These are phyloP conservation scores for Hypseocharis bilobata DNA, from an alignment of 441 rosid species.

Conservation along the genomic window DNA sequence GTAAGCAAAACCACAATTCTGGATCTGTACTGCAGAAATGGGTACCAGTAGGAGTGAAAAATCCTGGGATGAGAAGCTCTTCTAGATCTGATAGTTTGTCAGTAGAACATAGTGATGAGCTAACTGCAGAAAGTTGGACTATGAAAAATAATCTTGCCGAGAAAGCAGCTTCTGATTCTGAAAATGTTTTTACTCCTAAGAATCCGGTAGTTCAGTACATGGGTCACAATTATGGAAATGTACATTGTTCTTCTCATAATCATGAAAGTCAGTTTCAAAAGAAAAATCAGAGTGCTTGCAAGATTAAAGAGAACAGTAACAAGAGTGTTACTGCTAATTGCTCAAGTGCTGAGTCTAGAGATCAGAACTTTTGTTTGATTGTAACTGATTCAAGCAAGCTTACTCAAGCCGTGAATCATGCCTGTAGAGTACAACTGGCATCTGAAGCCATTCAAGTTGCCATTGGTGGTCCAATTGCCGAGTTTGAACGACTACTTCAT, in stretches of 20 bases:
- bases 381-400: slow-evolving; percentile 28
- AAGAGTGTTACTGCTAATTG: slow-evolving; percentile 17
- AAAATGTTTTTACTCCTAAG: slow-evolving; percentile 15
- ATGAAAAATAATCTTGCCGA: slow-evolving; percentile 18
- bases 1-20: slow-evolving; percentile 32
- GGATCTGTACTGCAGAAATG: slow-evolving; percentile 38
- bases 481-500: slow-evolving; percentile 45
- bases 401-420: slow-evolving; percentile 28
- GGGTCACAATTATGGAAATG: slow-evolving; percentile 17
- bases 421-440: slow-evolving; percentile 29
- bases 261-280: slow-evolving; percentile 14
- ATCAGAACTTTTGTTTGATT: slow-evolving; percentile 12
- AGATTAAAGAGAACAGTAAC: slow-evolving; percentile 15
- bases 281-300: slow-evolving; percentile 11
- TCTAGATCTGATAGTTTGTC: slow-evolving; percentile 16
- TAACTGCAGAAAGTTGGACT: slow-evolving; percentile 20
- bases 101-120: slow-evolving; percentile 17
- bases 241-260: slow-evolving; percentile 14
- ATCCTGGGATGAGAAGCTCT: slow-evolving; percentile 18
- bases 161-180: slow-evolving; percentile 18
- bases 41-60: slow-evolving; percentile 37
- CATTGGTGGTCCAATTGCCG: slow-evolving; percentile 42
- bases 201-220: slow-evolving; percentile 11
- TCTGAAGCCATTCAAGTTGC: slow-evolving; percentile 43
- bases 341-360: slow-evolving; percentile 18